phyloP scores from a whole-genome alignment of 78 protist species.

The Planoprotostelium fungivorum region DNA sequence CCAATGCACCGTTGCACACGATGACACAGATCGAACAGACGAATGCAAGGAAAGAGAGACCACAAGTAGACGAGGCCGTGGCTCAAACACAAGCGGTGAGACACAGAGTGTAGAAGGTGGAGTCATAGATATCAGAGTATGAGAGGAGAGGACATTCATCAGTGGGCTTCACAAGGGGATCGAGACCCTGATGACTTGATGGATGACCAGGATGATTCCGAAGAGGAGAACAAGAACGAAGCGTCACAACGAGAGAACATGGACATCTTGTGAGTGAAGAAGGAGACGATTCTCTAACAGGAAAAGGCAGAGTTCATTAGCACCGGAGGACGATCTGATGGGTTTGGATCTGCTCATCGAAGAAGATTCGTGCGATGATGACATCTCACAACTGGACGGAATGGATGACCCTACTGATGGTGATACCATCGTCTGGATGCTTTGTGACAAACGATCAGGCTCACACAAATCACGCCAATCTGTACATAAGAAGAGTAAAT shows the following conservation, averaged over 20 bases:
- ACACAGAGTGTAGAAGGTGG: background rate
- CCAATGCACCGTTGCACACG: background rate
- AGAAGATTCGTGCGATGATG: background rate
- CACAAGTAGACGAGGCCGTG: background rate
- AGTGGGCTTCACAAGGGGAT: background rate
- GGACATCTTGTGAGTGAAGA: conserved; percentile 26
- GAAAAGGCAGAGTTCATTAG: background rate
- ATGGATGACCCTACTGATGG: background rate
- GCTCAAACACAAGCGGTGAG: conserved; percentile 6
- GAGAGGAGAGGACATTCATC: background rate
- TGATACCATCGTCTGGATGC: background rate
- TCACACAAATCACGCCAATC: background rate
- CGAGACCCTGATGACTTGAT: background rate
- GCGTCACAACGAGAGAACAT: conserved; percentile 31
- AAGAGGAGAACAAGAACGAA: conserved; percentile 4
- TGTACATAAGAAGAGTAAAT: background rate
- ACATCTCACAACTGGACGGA: background rate
- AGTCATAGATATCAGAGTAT: background rate
- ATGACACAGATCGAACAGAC: background rate
- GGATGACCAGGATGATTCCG: conserved; percentile 6
- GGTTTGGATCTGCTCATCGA: background rate
- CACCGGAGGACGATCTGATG: conserved; percentile 5
- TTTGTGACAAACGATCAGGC: background rate
- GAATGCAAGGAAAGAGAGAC: background rate
- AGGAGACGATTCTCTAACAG: conserved; percentile 1